A percentile compares a stretch with the other conserved stretches of the same genome.
Conservation (phyloP, 208 protist genomes). For the Trypanosoma lewisi region DNA sequence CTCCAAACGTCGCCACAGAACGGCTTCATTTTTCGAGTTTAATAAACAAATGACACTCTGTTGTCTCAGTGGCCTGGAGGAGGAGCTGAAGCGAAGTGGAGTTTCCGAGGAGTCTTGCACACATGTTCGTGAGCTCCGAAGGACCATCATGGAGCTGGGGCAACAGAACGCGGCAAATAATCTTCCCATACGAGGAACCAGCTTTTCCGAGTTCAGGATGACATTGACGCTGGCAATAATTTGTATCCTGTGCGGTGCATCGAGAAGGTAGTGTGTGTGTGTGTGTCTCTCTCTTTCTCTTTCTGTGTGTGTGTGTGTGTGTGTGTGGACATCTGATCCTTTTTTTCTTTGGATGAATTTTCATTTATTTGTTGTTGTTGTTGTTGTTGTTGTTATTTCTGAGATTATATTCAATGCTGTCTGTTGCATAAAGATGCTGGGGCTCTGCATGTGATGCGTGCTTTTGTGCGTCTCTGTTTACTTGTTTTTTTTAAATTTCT, state of each 20-base stretch:
- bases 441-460: background rate
- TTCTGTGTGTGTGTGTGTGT: no score
- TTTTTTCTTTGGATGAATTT: conserved; percentile 6
- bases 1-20: conserved; percentile 62
- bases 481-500: no score
- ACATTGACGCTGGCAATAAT: conserved; percentile 64
- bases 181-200: conserved; percentile 12
- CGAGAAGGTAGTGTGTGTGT: conserved; percentile 7
- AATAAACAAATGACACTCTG: conserved; percentile 83
- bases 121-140: conserved; percentile 60
- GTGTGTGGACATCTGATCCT: no score
- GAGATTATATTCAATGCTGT: background rate
- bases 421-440: background rate
- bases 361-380: conserved; percentile 25
- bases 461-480: background rate
- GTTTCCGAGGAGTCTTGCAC: conserved; percentile 47
- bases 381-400: background rate
- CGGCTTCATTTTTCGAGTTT: conserved; percentile 81
- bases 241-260: conserved; percentile 60
- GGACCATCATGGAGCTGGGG: conserved; percentile 47
- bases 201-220: conserved; percentile 43
- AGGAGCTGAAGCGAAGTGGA: conserved; percentile 63
- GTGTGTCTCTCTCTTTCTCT: no score
- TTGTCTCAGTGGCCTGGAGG: conserved; percentile 73
- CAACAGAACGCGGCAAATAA: conserved; percentile 3